Evolutionary conservation across 192 early-diverging fungal genomes (phyloP).

Genomic region (Coemansia aciculifera): DNA sequence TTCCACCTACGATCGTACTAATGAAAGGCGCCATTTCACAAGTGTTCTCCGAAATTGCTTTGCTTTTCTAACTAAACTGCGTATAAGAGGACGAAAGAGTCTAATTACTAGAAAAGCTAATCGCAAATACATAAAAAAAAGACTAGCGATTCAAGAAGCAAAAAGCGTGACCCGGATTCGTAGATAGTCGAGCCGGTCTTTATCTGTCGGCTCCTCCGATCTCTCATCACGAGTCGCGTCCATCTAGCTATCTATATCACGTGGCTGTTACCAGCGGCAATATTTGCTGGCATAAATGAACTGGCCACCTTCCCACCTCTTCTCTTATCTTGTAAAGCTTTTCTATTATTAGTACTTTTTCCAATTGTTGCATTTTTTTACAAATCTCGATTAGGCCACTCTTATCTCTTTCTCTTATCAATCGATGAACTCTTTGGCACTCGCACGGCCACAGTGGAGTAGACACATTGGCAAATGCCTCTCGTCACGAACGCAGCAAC

Average conservation of each 20-base stretch:
- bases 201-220: neutral
- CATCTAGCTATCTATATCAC: neutral
- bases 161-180: neutral
- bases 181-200: neutral
- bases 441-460: constrained; percentile 4
- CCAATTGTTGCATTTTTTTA: constrained; percentile 2
- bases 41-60: constrained; percentile 1
- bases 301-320: neutral
- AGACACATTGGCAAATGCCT: constrained; percentile 3
- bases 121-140: constrained; percentile 1
- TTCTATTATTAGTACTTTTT: neutral
- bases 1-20: constrained; percentile 36
- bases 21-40: constrained; percentile 30
- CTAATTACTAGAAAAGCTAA: neutral
- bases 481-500: neutral
- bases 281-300: neutral
- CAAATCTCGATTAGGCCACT: neutral
- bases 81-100: neutral
- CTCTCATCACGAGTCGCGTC: neutral
- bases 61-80: constrained; percentile 1
- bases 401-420: neutral
- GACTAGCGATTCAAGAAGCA: neutral
- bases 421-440: constrained; percentile 5
- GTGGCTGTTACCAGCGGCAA: neutral
- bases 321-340: neutral